Conservation (phyloP, 345 rosid species). For the Ailanthus altissimus region DNA sequence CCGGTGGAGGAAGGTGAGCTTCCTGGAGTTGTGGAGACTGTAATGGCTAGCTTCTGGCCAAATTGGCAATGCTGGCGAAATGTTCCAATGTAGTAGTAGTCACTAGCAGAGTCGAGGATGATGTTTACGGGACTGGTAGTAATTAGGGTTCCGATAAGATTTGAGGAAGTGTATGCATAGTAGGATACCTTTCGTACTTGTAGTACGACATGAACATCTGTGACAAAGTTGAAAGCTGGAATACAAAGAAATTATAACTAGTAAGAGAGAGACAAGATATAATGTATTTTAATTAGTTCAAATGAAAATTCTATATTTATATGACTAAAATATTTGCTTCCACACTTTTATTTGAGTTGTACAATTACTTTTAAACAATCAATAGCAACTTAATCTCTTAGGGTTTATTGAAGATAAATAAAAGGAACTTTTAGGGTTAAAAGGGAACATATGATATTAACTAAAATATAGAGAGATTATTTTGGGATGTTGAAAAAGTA, state of each 20-base stretch:
- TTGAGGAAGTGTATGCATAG: conserved; percentile 31
- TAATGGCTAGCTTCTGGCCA: conserved; percentile 38
- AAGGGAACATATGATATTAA: too few relatives aligned
- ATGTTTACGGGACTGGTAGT: conserved; percentile 33
- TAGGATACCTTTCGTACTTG: conserved; percentile 33
- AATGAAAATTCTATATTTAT: too few relatives aligned
- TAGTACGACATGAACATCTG: conserved; percentile 30
- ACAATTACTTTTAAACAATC: too few relatives aligned
- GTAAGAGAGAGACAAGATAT: not conserved
- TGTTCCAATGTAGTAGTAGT: conserved; percentile 39
- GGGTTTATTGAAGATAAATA: too few relatives aligned
- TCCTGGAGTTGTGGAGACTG: conserved; percentile 25
- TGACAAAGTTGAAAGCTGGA: conserved; percentile 40
- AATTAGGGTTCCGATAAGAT: conserved; percentile 25
- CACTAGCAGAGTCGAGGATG: conserved; percentile 28
- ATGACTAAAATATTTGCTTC: too few relatives aligned
- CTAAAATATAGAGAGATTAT: too few relatives aligned
- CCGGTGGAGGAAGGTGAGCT: conserved; percentile 16
- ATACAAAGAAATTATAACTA: not conserved
- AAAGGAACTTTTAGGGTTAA: too few relatives aligned
- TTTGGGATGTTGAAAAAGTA: too few relatives aligned
- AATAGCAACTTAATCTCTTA: too few relatives aligned
- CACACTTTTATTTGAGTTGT: too few relatives aligned
- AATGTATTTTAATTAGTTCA: not conserved
- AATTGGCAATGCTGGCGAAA: conserved; percentile 25